Evolutionary conservation across 1,284 basidiomycete genomes (phyloP), one percentile per base, ranked within the genome.

Genomic region (Pseudozyma sp.): DNA sequence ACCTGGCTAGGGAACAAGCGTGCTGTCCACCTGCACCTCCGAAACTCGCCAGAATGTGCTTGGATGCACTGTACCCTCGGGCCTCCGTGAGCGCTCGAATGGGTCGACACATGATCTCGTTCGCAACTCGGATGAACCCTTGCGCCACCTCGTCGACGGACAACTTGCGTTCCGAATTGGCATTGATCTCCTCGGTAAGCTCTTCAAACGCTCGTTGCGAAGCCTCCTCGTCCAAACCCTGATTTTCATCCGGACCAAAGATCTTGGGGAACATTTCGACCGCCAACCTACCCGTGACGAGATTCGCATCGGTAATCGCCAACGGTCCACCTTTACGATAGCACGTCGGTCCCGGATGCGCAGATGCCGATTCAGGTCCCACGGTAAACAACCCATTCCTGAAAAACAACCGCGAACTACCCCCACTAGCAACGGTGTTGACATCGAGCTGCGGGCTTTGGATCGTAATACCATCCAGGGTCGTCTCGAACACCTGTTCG

Each of bases 1-100:
- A 87, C 29, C 89, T 87, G n/a, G 87, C 93, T 49, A 96, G 92
- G 75, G 93, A 91, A 87, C 93, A 94, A 5, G 92, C 94, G 76
- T 95, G 93, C 80, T 96, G 94, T 0, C 94, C 94, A 13, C 94
- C 94, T 3, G 93, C 93, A 17, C 93, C 93, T 29, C 93, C 95
- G 78, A 97, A 97, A 67, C 90, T 92, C 3, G 93, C 92, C 5
- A 97, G 91, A 90, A 94, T 89, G 81, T 97, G 95, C 79, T 90
- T 91, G 1, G 89, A 89, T 0, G 92, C 92, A 3, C 92, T 91
- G 84, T 94, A 90, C 5, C 95, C 94, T 49, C 93, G 87, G 1
- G 92, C 94, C 85, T 96, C 95, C 0, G 94, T 97, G 66, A 97
- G 85, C 1, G 94, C 91, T 7, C 94, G 90, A 66, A 97, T 97